Percentiles rank a stretch among this genome's conserved stretches.
phyloP scores from a whole-genome alignment of 2,329 filamentous ascomycete genomes.

The Ceratocystis smalleyi region DNA sequence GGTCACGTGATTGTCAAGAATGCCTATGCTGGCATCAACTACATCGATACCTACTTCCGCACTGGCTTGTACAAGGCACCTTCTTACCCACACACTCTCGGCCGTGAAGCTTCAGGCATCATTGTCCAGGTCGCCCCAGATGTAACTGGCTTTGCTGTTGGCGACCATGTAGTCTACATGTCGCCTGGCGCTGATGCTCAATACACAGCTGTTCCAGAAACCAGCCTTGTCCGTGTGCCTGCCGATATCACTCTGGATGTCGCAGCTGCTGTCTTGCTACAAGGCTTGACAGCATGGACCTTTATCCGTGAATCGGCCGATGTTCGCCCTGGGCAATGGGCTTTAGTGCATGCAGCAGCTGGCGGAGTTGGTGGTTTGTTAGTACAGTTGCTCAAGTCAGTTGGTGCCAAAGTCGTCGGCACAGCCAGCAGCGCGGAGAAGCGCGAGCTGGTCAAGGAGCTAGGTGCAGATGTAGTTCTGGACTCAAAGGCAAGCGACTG shows the following conservation, averaged over 20 bases:
- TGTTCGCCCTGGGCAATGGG: conserved; percentile 63
- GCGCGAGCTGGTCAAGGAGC: conserved; percentile 48
- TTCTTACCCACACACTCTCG: conserved; percentile 55
- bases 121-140: conserved; percentile 46
- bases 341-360: conserved; percentile 72
- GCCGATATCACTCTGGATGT: conserved; percentile 42
- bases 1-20: conserved; percentile 47
- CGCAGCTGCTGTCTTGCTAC: conserved; percentile 56
- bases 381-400: conserved; percentile 53
- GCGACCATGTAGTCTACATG: conserved; percentile 60
- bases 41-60: conserved; percentile 63
- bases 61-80: conserved; percentile 52
- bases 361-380: conserved; percentile 67
- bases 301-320: conserved; percentile 62
- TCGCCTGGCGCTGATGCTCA: conserved; percentile 38
- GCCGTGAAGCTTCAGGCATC: conserved; percentile 62
- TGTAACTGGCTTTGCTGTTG: conserved; percentile 40
- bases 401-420: conserved; percentile 66
- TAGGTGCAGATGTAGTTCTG: conserved; percentile 57
- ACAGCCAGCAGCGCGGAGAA: conserved; percentile 64
- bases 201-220: conserved; percentile 38
- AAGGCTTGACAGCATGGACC: conserved; percentile 70
- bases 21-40: conserved; percentile 49
- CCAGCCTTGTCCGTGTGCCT: conserved; percentile 47
- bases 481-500: conserved; percentile 35